These are phyloP conservation scores for Mollisiaceae sp. DNA, from an alignment of 2,329 filamentous ascomycete species.

Conservation along the genomic window DNA sequence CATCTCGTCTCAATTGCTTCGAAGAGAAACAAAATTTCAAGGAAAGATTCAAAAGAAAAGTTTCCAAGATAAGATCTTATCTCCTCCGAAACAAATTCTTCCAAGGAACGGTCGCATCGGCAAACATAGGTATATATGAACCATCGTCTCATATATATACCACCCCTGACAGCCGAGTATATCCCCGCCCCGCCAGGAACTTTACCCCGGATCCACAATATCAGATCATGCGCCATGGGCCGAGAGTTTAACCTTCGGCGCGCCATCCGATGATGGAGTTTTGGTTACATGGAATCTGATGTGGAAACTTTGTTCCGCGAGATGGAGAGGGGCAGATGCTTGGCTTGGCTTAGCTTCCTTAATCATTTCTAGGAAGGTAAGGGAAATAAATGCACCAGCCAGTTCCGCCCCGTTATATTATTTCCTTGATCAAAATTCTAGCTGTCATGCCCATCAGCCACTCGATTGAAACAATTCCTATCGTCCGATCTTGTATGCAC, in stretches of 20 bases:
- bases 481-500: too few species aligned
- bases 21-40: background rate
- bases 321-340: background rate
- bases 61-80: constrained; percentile 1
- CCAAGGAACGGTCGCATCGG: background rate
- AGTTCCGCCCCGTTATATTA: too few species aligned
- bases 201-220: constrained; percentile 8
- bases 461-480: too few species aligned
- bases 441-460: too few species aligned
- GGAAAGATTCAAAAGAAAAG: too few species aligned
- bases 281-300: background rate
- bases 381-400: background rate
- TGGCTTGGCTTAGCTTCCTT: background rate
- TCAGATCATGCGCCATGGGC: constrained; percentile 3
- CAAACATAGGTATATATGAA: background rate
- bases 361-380: background rate
- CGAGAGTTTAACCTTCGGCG: background rate
- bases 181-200: background rate
- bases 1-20: background rate
- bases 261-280: background rate
- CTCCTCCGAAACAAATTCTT: background rate
- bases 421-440: too few species aligned
- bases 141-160: background rate
- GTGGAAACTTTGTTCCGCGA: background rate
- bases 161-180: background rate